phyloP scores from a whole-genome alignment of 768 basidiomycete species.

The Kwoniella pini region DNA sequence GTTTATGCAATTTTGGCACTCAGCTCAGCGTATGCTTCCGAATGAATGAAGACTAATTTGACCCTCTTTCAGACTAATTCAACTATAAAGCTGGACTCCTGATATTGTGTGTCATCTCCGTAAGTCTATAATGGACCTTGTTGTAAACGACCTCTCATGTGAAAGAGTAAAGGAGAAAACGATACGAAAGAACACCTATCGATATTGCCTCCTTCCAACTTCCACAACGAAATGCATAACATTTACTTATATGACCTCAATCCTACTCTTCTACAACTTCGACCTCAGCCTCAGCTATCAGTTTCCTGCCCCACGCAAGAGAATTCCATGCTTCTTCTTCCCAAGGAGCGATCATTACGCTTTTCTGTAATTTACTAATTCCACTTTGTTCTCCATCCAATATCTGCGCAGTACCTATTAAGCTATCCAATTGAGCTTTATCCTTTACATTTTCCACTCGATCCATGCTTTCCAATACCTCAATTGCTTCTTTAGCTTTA shows the following conservation, averaged over 20 bases:
- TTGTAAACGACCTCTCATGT: too few species aligned
- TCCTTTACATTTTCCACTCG: slow-evolving; percentile 8
- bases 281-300: slow-evolving; percentile 19
- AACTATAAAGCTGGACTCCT: too few species aligned
- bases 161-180: too few species aligned
- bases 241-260: neutral
- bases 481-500: slow-evolving; percentile 19
- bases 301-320: slow-evolving; percentile 31
- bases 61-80: too few species aligned
- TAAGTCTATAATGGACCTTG: too few species aligned
- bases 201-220: too few species aligned
- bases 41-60: too few species aligned
- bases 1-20: too few species aligned
- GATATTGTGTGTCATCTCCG: too few species aligned
- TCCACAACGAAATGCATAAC: too few species aligned
- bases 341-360: slow-evolving; percentile 44
- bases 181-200: too few species aligned
- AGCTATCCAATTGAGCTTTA: slow-evolving; percentile 6
- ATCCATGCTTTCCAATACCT: slow-evolving; percentile 2
- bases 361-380: slow-evolving; percentile 31
- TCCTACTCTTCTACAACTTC: neutral
- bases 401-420: slow-evolving; percentile 25
- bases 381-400: slow-evolving; percentile 32
- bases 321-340: slow-evolving; percentile 34
- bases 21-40: too few species aligned